Conservation (phyloP, 768 basidiomycete species). For the Xerocomellus intermedius region DNA sequence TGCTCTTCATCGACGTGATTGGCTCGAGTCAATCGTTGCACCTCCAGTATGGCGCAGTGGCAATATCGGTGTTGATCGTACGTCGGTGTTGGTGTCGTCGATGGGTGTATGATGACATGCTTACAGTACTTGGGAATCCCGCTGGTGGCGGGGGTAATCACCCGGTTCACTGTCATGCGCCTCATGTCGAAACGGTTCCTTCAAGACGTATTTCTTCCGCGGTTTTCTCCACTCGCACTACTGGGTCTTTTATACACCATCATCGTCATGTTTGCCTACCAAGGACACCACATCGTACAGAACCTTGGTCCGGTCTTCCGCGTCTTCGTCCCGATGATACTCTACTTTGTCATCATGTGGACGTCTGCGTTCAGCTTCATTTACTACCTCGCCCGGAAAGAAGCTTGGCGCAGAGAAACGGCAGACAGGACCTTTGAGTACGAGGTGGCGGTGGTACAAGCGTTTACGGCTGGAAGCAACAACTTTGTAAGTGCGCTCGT, state of each 20-base stretch:
- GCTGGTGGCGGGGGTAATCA: slow-evolving; percentile 66
- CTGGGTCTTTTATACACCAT: slow-evolving; percentile 82
- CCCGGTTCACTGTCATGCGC: slow-evolving; percentile 54
- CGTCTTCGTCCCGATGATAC: slow-evolving; percentile 73
- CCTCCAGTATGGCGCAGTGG: slow-evolving; percentile 56
- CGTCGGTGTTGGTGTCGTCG: slow-evolving; percentile 28
- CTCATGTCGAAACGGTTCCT: slow-evolving; percentile 49
- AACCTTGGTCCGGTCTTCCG: slow-evolving; percentile 78
- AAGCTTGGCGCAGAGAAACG: slow-evolving; percentile 14
- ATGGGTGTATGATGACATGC: background rate
- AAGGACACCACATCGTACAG: slow-evolving; percentile 66
- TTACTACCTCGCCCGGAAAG: slow-evolving; percentile 43
- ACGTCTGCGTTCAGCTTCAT: slow-evolving; percentile 55
- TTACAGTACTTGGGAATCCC: slow-evolving; percentile 81
- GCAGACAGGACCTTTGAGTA: slow-evolving; percentile 43
- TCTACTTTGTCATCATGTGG: slow-evolving; percentile 84
- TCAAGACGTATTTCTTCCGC: slow-evolving; percentile 58
- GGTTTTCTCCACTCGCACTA: slow-evolving; percentile 67
- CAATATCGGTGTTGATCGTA: slow-evolving; percentile 70
- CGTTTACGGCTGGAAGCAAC: slow-evolving; percentile 78
- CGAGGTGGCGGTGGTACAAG: slow-evolving; percentile 72
- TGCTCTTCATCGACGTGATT: slow-evolving; percentile 74
- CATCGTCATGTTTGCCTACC: slow-evolving; percentile 70
- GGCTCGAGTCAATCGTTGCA: slow-evolving; percentile 43
- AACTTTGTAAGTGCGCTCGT: slow-evolving; percentile 55